Percentiles rank a stretch among this genome's conserved stretches.
Conservation (phyloP, 257 asterid genomes). For the Gentiana dahurica region DNA sequence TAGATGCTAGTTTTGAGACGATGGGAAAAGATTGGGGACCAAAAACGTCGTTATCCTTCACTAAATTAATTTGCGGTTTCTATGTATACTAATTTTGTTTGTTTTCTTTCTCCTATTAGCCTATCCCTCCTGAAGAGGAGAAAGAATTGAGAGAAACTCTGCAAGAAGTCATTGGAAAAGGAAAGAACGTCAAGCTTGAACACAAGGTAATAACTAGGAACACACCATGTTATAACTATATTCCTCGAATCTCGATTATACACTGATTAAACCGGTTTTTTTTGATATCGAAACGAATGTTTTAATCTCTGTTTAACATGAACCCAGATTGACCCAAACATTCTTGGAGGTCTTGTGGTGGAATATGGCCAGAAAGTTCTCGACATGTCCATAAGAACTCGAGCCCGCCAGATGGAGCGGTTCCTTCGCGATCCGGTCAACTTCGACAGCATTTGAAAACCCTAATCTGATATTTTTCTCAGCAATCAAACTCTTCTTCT, state of each 20-base stretch:
- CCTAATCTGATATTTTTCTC: neutral
- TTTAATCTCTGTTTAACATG: conserved; percentile 5
- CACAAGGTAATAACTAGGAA: conserved; percentile 51
- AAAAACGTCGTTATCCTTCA: too few species aligned
- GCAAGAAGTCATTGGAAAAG: conserved; percentile 71
- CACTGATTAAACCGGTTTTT: neutral
- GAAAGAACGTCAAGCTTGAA: conserved; percentile 56
- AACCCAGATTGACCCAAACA: conserved; percentile 76
- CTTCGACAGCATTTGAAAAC: conserved; percentile 9
- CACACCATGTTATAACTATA: neutral
- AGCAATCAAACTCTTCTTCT: too few species aligned
- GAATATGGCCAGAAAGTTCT: conserved; percentile 71
- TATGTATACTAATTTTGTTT: conserved; percentile 5
- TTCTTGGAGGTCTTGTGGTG: conserved; percentile 89
- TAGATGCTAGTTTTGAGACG: too few species aligned
- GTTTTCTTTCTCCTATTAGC: conserved; percentile 22
- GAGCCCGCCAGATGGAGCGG: conserved; percentile 98
- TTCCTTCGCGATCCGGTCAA: conserved; percentile 77
- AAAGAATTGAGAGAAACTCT: conserved; percentile 72
- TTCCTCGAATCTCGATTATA: neutral
- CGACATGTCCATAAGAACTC: conserved; percentile 86
- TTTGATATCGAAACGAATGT: neutral
- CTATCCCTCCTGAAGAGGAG: conserved; percentile 81
- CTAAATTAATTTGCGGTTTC: neutral
- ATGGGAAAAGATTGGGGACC: too few species aligned